Conservation (phyloP, 1,139 yeast genomes). For the Candida albicans region DNA sequence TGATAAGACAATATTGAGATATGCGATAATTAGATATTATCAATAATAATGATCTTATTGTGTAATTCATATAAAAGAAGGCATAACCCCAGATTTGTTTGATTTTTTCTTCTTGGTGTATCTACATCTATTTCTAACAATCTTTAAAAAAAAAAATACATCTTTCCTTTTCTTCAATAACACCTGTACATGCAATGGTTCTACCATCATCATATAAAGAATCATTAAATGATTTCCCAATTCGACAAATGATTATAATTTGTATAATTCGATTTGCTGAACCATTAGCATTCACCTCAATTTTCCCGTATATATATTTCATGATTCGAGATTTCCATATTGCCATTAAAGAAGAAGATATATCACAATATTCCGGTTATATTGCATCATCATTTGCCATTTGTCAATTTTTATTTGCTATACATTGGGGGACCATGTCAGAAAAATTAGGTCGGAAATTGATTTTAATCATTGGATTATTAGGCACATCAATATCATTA, state of each 20-base stretch:
- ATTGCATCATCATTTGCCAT: constrained; percentile 57
- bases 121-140: no score
- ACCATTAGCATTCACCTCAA: constrained; percentile 63
- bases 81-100: no score
- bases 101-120: no score
- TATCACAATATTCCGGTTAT: constrained; percentile 59
- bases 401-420: constrained; percentile 54
- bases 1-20: no score
- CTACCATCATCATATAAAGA: constrained; percentile 11
- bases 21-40: no score
- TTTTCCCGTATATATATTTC: constrained; percentile 64
- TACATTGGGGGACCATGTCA: constrained; percentile 59
- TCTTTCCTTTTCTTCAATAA: no score
- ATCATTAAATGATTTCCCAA: constrained; percentile 45
- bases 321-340: constrained; percentile 60
- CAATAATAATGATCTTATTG: no score
- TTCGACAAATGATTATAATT: constrained; percentile 48
- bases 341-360: constrained; percentile 50
- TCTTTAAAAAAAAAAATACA: no score
- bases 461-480: constrained; percentile 50
- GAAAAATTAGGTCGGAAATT: constrained; percentile 60
- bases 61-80: no score
- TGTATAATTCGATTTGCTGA: constrained; percentile 55
- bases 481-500: constrained; percentile 50
- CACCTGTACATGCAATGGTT: no score